Evolutionary conservation across 1,284 basidiomycete genomes (phyloP).

Genomic region (Cutaneotrichosporon cavernicola): DNA sequence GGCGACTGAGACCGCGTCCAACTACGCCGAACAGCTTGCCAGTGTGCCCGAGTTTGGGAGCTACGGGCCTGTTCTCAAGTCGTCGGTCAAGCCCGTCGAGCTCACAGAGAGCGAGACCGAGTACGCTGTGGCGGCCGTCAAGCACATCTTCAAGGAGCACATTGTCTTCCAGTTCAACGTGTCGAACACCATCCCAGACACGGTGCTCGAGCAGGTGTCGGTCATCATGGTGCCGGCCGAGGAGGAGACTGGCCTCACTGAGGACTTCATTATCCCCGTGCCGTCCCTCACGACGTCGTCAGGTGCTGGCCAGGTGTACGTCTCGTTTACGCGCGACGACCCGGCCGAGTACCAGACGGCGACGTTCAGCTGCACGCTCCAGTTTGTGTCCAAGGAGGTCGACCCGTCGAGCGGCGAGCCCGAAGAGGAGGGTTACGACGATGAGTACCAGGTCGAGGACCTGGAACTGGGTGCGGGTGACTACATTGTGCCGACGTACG

Average conservation of each 20-base stretch:
- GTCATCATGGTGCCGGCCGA: slow-evolving; percentile 79
- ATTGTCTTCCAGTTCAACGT: slow-evolving; percentile 99
- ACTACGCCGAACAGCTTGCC: slow-evolving; percentile 79
- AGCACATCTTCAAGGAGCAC: slow-evolving; percentile 95
- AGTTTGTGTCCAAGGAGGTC: slow-evolving; percentile 95
- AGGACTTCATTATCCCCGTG: slow-evolving; percentile 93
- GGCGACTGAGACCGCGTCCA: slow-evolving; percentile 77
- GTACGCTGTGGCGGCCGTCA: slow-evolving; percentile 94
- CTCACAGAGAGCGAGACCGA: slow-evolving; percentile 98
- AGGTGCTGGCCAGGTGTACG: slow-evolving; percentile 83
- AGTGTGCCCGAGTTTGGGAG: slow-evolving; percentile 80
- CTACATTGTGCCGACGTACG: slow-evolving; percentile 90
- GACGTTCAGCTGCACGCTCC: slow-evolving; percentile 90
- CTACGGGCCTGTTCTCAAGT: slow-evolving; percentile 87
- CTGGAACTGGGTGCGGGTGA: slow-evolving; percentile 86
- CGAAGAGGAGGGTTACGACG: slow-evolving; percentile 96
- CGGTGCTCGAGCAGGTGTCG: slow-evolving; percentile 92
- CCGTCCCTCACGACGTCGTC: slow-evolving; percentile 66
- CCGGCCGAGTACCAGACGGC: slow-evolving; percentile 75
- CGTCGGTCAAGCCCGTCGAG: slow-evolving; percentile 72
- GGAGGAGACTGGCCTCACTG: slow-evolving; percentile 71
- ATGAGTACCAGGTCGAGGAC: slow-evolving; percentile 97
- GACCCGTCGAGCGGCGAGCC: slow-evolving; percentile 96
- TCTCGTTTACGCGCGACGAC: slow-evolving; percentile 82
- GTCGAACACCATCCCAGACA: slow-evolving; percentile 97